Percentiles rank a stretch among this genome's conserved stretches.
Conservation (phyloP, 768 basidiomycete species). For the Lyophyllum decastes region DNA sequence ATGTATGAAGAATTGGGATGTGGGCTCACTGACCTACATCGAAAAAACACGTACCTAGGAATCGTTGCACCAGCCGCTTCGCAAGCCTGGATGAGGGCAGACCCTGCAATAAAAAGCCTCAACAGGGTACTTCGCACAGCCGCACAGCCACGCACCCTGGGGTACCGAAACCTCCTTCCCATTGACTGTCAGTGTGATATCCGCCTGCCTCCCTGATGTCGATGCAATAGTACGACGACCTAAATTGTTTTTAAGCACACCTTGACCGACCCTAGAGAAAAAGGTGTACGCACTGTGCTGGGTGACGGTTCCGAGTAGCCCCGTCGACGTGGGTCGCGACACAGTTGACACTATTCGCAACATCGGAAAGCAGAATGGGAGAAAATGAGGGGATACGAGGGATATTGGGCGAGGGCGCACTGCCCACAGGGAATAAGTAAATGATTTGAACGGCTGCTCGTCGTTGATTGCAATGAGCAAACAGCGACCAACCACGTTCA, state of each 20-base stretch:
- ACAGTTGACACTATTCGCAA: constrained; percentile 65
- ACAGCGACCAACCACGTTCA: constrained; percentile 47
- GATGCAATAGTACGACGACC: constrained; percentile 67
- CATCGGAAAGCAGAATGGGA: constrained; percentile 38
- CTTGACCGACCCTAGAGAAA: constrained; percentile 7
- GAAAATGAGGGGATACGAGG: constrained; percentile 23
- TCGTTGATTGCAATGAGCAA: constrained; percentile 47
- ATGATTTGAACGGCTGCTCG: constrained; percentile 35
- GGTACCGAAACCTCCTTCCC: constrained; percentile 97
- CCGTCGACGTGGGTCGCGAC: constrained; percentile 63
- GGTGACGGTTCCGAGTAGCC: constrained; percentile 66
- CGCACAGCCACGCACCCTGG: constrained; percentile 65
- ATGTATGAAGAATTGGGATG: constrained; percentile 28
- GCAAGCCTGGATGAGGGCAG: constrained; percentile 96
- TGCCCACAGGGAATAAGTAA: constrained; percentile 34
- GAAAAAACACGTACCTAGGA: constrained; percentile 56
- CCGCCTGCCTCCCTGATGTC: constrained; percentile 64
- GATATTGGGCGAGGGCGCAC: constrained; percentile 29
- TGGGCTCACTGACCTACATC: constrained; percentile 3
- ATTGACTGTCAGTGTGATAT: constrained; percentile 92
- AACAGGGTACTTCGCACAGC: neutral
- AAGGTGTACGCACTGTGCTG: constrained; percentile 25
- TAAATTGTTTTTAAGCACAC: constrained; percentile 22
- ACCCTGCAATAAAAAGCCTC: constrained; percentile 48
- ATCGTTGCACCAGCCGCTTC: constrained; percentile 84